Conservation (phyloP, 169 alveolate species). For the Plasmodium cynomolgi region DNA sequence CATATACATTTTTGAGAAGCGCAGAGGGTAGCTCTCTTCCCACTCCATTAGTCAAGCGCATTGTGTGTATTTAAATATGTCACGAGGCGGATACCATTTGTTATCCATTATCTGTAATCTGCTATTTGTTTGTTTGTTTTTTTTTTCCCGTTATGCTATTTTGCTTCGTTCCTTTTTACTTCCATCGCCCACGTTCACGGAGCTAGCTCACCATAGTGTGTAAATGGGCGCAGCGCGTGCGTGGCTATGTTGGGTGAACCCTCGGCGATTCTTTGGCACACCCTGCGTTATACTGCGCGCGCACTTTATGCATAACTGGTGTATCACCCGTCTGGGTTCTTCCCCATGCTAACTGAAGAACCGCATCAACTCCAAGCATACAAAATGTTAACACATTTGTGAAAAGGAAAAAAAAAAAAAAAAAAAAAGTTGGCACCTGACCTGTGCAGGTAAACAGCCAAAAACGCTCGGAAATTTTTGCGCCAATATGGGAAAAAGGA, state of each 20-base stretch:
- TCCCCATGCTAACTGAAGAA: neutral
- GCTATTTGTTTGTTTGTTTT: neutral
- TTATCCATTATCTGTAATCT: neutral
- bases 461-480: neutral
- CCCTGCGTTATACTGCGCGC: neutral
- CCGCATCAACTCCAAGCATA: neutral
- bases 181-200: neutral
- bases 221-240: neutral
- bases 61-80: neutral
- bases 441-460: slow-evolving; percentile 2
- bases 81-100: neutral
- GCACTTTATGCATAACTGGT: neutral
- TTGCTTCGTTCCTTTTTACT: neutral
- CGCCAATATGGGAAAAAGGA: neutral
- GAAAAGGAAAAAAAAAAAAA: neutral
- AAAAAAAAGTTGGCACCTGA: neutral
- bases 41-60: neutral
- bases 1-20: slow-evolving; percentile 54
- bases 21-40: neutral
- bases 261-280: neutral
- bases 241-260: neutral
- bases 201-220: neutral
- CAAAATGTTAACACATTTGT: neutral
- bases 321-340: neutral
- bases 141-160: neutral